Evolutionary conservation across 2,329 filamentous ascomycete species (phyloP), one percentile per base, ranked within the genome.

Genomic region (Calonectria hongkongensis): DNA sequence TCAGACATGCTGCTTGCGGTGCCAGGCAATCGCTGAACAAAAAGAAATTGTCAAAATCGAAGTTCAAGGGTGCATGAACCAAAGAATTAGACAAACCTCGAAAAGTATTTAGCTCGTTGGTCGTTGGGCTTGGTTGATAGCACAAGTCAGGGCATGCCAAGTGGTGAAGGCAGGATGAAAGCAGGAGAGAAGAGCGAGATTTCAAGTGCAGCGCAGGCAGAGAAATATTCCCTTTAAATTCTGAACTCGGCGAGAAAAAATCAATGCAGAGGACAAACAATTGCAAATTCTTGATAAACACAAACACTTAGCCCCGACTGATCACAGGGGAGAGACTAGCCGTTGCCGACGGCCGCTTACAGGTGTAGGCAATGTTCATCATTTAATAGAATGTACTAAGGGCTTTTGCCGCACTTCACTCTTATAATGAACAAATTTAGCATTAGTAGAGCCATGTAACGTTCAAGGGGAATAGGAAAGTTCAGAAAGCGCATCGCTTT

Each of bases 1-100:
- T 82, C 81, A 18, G 82, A 64, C 84, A 85, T 85, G 28, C n/a
- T 73, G 54, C 50, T 51, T 27, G 21, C 27, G 48, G 50, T 71
- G 58, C 45, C 30, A 47, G 33, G 25, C 10, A 21, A 12, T 50
- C 7, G 7, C 50, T 65, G 30, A 33, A 21, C 21, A 21, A 21
- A 4, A 12, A 25, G 33, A 41, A 30, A 16, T 13, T 10, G 30
- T 60, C 21, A 60, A 60, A 27, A 60, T 27, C 54, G 13, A 18
- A 60, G 6, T 21, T 18, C 8, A 15, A 25, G 1, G 30, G 1
- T 60, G 7, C 1, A 13, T 21, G 25, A 12, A 25, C 45, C 4
- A 41, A 4, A 8, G 10, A 27, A 18, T 1, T 54, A 27, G 39
- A 15, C 33, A 60, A 12, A 60, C 54, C 33, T 58, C 18, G 15